A percentile compares a stretch with the other conserved stretches of the same genome.
These are phyloP conservation scores for Rhytidiadelphus loreus DNA, from an alignment of 225 moss, liverwort and hornwort species.

Conservation along the genomic window DNA sequence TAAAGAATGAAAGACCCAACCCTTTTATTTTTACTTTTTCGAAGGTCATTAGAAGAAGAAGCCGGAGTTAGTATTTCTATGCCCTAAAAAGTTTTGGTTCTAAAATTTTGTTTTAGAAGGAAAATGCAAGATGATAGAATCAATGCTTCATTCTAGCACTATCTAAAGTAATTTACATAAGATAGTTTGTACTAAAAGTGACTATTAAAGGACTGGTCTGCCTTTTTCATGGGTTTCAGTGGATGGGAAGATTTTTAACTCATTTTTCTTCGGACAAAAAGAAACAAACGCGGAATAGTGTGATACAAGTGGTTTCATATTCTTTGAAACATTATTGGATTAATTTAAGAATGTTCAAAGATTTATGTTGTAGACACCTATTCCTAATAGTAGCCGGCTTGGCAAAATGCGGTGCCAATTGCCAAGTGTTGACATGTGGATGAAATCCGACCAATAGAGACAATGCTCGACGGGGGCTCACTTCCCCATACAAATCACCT, in stretches of 20 bases:
- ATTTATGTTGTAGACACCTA: too few species aligned
- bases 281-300: neutral
- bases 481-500: neutral
- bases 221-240: neutral
- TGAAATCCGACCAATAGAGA: neutral
- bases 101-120: neutral
- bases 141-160: neutral
- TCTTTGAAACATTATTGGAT: neutral
- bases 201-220: accelerated
- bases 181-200: neutral
- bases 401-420: accelerated
- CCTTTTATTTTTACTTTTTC: neutral
- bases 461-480: accelerated
- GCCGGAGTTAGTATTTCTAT: neutral
- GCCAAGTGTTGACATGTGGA: neutral
- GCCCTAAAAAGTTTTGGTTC: neutral
- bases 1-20: too few species aligned
- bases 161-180: neutral
- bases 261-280: neutral
- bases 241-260: neutral
- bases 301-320: neutral
- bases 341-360: too few species aligned
- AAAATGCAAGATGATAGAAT: neutral
- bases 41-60: too few species aligned
- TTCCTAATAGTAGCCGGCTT: neutral